A percentile compares a stretch with the other conserved stretches of the same genome.
Evolutionary conservation across 306 rosid species (phyloP).

Genomic region (Prunus padus): DNA sequence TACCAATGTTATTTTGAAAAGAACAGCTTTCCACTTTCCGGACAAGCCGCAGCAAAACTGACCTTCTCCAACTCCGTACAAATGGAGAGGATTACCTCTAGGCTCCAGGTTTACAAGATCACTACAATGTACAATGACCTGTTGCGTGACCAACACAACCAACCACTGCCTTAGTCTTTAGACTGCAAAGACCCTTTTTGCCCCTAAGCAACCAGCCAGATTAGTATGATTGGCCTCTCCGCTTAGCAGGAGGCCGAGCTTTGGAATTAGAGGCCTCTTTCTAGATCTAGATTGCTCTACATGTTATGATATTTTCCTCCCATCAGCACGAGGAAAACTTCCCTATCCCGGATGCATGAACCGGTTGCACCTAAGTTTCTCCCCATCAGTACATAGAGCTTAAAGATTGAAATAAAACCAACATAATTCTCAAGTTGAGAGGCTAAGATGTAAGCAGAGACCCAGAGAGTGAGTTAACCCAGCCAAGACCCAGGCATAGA

Average conservation of each 20-base stretch:
- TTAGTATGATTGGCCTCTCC: neutral
- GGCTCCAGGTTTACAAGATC: neutral
- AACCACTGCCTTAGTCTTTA: neutral
- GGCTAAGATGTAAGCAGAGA: neutral
- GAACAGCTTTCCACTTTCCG: neutral
- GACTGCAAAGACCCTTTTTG: neutral
- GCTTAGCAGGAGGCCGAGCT: neutral
- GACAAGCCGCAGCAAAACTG: neutral
- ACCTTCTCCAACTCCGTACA: neutral
- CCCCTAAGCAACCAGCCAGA: neutral
- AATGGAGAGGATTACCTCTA: neutral
- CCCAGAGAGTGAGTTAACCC: neutral
- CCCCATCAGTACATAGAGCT: neutral
- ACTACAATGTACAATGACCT: neutral
- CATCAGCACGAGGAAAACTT: neutral
- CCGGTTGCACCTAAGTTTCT: neutral
- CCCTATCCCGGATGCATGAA: too few relatives aligned
- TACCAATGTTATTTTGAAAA: neutral
- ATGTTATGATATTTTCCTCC: neutral
- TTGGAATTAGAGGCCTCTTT: neutral
- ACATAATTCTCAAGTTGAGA: neutral
- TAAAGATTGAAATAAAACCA: neutral
- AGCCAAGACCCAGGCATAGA: neutral
- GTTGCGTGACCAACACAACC: neutral
- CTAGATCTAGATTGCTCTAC: neutral